Evolutionary conservation across 345 rosid genomes (phyloP), one percentile per base, ranked within the genome.

Genomic region (Citrus trifoliata): DNA sequence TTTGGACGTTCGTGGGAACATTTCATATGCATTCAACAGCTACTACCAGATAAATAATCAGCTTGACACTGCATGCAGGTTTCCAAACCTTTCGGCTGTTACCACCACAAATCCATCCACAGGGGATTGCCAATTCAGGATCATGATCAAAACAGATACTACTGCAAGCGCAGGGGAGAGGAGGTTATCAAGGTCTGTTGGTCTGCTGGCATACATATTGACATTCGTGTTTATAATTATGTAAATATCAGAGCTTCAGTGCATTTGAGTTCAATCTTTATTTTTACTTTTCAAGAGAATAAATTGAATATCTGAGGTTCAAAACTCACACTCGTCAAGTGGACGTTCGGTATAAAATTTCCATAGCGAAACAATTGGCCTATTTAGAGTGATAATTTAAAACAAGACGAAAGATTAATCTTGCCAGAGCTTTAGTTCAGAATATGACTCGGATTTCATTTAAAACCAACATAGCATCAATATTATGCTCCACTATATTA

Each of bases 11-110:
- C 84, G 81, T 13, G 86, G 85, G 67, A 90, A 91, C 79, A 76
- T 88, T 68, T 92, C 96, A 1, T 92, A 89, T 78, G 96, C 93
- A 21, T 90, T 90, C 30, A 92, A 92, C 68, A 86, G 87, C 65
- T 90, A 92, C 81, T 92, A 75, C 76, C 96, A 92, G 88, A 82
- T 48, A 46, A 80, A 82, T 9, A 72, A 92, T 84, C 90, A 92
- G 82, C 89, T 84, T 60, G 89, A 87, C 12, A 82, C 63, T 76
- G 93, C 93, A 32, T 92, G 94, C 82, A 77, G 55, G 83, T 90
- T 92, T 82, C 90, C 87, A 1, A 84, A 85, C 28, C 84, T 90
- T 53, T 92, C 92, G 32, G 53, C 60, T 62, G 30, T 88, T 56
- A 85, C 79, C 3, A 65, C 3, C 7, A 78, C 10, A 24, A 87